These are phyloP conservation scores for Huiozyma sinensis DNA, from an alignment of 805 yeast species.

Conservation along the genomic window DNA sequence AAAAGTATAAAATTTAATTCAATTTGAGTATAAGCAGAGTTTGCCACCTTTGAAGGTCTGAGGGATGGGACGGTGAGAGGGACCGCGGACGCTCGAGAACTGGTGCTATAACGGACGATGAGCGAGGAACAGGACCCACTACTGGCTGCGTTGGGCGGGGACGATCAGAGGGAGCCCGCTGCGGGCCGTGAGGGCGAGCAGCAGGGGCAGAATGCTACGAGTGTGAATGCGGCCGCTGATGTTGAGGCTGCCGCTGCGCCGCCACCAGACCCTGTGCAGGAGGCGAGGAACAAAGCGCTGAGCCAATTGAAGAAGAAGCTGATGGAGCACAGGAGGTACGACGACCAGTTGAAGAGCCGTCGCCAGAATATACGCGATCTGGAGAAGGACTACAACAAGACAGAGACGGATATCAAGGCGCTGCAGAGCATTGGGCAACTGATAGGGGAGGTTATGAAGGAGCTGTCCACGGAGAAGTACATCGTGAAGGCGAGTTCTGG, in stretches of 20 bases:
- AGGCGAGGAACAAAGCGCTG: conserved; percentile 59
- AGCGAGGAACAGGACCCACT: conserved; percentile 69
- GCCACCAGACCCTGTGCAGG: conserved; percentile 46
- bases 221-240: conserved; percentile 18
- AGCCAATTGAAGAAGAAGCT: conserved; percentile 72
- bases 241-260: conserved; percentile 9
- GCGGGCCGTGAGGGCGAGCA: conserved; percentile 10
- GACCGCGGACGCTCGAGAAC: background rate
- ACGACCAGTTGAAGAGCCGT: conserved; percentile 75
- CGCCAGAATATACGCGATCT: conserved; percentile 74
- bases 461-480: conserved; percentile 85
- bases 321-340: conserved; percentile 90
- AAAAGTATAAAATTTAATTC: no score
- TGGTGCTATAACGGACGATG: conserved; percentile 23
- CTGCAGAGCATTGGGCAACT: conserved; percentile 94
- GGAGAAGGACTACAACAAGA: conserved; percentile 77
- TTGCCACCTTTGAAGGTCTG: no score
- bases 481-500: conserved; percentile 96
- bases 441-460: conserved; percentile 93
- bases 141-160: conserved; percentile 44
- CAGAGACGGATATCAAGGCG: conserved; percentile 95
- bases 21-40: no score
- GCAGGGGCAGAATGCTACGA: conserved; percentile 4
- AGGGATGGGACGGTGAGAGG: no score
- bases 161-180: conserved; percentile 6